phyloP scores from a whole-genome alignment of 1,139 yeast genomes.

The Fermentozyma sake region DNA sequence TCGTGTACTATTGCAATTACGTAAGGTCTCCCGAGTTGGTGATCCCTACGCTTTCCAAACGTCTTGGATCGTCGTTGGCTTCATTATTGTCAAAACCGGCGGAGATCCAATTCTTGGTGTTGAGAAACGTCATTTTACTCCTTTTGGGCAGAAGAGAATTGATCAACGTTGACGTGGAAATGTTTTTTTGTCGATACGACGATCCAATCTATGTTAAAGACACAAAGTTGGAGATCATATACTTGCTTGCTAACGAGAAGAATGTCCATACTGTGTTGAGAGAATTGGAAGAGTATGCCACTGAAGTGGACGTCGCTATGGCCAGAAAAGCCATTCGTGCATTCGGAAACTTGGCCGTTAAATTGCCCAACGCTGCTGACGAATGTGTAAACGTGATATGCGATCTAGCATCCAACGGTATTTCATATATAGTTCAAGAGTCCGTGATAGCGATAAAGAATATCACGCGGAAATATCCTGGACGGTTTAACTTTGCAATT shows the following conservation, averaged over 20 bases:
- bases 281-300: constrained; percentile 82
- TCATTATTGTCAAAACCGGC: constrained; percentile 73
- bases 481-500: constrained; percentile 34
- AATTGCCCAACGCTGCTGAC: constrained; percentile 51
- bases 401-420: constrained; percentile 59
- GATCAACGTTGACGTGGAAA: constrained; percentile 62
- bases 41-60: constrained; percentile 49
- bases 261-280: constrained; percentile 61
- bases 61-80: constrained; percentile 69
- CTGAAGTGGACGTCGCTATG: constrained; percentile 81
- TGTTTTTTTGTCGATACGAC: constrained; percentile 76
- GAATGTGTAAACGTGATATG: constrained; percentile 62
- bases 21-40: constrained; percentile 42
- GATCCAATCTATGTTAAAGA: constrained; percentile 89
- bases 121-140: constrained; percentile 75
- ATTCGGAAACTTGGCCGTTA: constrained; percentile 83
- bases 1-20: constrained; percentile 71
- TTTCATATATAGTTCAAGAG: constrained; percentile 78
- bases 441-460: constrained; percentile 72
- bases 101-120: constrained; percentile 77
- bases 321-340: constrained; percentile 86
- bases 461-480: constrained; percentile 72
- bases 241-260: constrained; percentile 63
- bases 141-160: constrained; percentile 64
- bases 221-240: constrained; percentile 83